Percentiles rank a stretch among this genome's conserved stretches.
These are phyloP conservation scores for Cymbopogon flexuosus DNA, from an alignment of 202 grass and related monocot species.

Conservation along the genomic window DNA sequence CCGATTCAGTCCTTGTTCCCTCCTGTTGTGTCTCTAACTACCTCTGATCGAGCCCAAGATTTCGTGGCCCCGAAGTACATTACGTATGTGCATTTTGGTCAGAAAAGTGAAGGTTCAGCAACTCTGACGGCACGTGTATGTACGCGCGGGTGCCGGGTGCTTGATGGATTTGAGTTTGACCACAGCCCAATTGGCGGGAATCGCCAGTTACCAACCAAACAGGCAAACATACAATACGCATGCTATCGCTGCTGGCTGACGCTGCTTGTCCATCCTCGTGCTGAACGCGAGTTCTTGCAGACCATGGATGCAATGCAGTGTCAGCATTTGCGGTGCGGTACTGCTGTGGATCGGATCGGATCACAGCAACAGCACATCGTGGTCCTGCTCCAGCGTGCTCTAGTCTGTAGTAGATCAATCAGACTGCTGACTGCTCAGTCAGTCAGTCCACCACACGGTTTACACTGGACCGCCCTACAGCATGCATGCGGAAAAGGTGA, in stretches of 20 bases:
- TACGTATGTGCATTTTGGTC: not conserved
- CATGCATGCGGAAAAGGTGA: not conserved
- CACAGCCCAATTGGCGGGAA: not conserved
- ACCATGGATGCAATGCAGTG: not conserved
- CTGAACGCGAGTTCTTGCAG: slow-evolving; percentile 13
- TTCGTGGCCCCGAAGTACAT: too few species aligned
- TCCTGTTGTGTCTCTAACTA: too few species aligned
- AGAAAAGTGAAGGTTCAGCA: not conserved
- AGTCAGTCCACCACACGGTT: not conserved
- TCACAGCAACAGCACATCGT: not conserved
- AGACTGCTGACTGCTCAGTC: too few species aligned
- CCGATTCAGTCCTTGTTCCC: too few species aligned
- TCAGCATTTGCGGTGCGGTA: not conserved
- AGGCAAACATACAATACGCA: not conserved
- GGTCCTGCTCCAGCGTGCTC: not conserved
- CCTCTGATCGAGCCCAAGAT: too few species aligned
- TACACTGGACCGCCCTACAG: not conserved
- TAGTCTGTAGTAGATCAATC: too few species aligned
- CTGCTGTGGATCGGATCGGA: too few species aligned
- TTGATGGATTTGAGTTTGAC: not conserved
- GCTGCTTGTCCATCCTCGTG: not conserved
- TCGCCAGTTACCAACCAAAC: not conserved
- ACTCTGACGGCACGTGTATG: not conserved
- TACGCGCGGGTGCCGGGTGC: not conserved
- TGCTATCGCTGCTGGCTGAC: too few species aligned